Percentiles rank a stretch among this genome's conserved stretches.
phyloP scores from a whole-genome alignment of 1,284 basidiomycete genomes.

The Singerocomus rubriflavus region DNA sequence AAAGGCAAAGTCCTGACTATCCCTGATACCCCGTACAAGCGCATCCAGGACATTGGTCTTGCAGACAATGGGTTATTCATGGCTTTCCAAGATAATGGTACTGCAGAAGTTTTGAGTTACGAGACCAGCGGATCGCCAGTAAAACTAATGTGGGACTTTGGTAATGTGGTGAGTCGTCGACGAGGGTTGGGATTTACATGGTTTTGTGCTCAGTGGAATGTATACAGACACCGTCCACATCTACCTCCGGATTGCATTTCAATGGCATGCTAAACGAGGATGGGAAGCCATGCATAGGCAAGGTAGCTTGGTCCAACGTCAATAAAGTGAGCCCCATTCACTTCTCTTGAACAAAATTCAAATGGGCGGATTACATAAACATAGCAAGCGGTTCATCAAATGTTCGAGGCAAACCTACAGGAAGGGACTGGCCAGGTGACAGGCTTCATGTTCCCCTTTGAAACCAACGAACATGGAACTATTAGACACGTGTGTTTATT shows the following conservation, averaged over 20 bases:
- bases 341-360: not conserved
- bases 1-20: constrained; percentile 44
- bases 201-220: constrained; percentile 5
- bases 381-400: constrained; percentile 52
- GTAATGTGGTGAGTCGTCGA: constrained; percentile 47
- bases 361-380: constrained; percentile 1
- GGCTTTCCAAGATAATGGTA: constrained; percentile 52
- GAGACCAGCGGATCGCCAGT: constrained; percentile 40
- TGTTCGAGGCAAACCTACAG: constrained; percentile 54
- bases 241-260: constrained; percentile 50
- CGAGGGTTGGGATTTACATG: not conserved
- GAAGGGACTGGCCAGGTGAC: constrained; percentile 56
- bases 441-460: constrained; percentile 70
- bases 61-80: constrained; percentile 47
- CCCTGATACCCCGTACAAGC: constrained; percentile 44
- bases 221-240: constrained; percentile 38
- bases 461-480: constrained; percentile 68
- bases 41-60: constrained; percentile 57
- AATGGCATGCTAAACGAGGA: constrained; percentile 57
- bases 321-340: constrained; percentile 45
- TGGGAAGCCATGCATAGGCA: constrained; percentile 61
- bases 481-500: constrained; percentile 57
- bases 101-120: constrained; percentile 52
- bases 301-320: constrained; percentile 70
- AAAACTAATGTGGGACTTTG: constrained; percentile 55